Base-by-base conservation (phyloP, 345 rosid species). In the Bruguiera sexangula region DNA sequence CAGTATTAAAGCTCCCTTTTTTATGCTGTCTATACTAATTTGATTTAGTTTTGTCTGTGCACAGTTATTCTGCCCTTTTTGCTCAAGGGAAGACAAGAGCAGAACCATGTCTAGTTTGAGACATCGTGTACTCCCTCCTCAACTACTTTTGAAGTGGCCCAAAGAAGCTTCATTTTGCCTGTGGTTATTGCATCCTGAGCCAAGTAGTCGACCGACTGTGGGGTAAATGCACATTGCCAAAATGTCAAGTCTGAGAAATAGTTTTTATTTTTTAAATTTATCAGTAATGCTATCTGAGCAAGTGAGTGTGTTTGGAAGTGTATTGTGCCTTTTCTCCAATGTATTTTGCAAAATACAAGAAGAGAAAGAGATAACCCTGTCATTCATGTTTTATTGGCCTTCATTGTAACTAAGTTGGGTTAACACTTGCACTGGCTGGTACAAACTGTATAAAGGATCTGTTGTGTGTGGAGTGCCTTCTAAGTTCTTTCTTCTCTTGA, bases 111-210 rank as follows among this genome's bases (percentile, higher is more conserved):
- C 93, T 62, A 88, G 96, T 76, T 76, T 95, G 82, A 85, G 96
- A 80, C 96, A 95, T 80, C 93, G 99, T 10, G 88, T 95, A 74
- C 99, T 95, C 85, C 97, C 97, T 53, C 89, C 96, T 69, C 96
- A 87, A 68, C 71, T 95, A 81, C 82, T 95, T 73, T 78, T 90
- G 68, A 87, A 87, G 69, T 92, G 89, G 84, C 87, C 97, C 4
- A 95, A 92, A 82, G 96, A 92, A 83, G 99, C 96, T 74, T 85
- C 97, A 2, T 92, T 88, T 80, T 95, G 99, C 85, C 71, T 95
- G 75, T 95, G 91, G 99, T 71, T 95, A 58, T 80, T 95, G 60
- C 99, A 92, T 69, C 97, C 99, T 0, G 97, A 92, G 63, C 96
- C 96, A 43, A 86, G 78, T 68, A 78, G 81, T 73, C 93, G 99